Conservation (phyloP, 2,329 filamentous ascomycete genomes). For the Talaromyces pinophilus region DNA sequence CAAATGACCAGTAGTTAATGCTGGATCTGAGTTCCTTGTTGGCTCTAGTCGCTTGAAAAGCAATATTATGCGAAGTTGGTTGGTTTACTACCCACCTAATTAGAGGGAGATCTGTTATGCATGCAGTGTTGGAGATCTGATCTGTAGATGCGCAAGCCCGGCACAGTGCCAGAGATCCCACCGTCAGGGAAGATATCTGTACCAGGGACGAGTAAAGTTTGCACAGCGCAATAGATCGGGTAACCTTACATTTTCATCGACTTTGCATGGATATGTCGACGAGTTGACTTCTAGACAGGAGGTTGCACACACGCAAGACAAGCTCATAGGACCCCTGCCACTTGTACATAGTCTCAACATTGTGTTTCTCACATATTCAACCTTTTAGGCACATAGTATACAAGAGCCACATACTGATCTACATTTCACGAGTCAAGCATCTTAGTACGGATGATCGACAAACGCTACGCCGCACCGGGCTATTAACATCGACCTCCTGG, state of each 20-base stretch:
- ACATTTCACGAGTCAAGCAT: neutral
- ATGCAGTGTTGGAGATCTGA: constrained; percentile 9
- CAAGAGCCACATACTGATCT: neutral
- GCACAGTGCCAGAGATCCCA: neutral
- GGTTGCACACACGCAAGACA: neutral
- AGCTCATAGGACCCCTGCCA: neutral
- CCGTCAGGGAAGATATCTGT: neutral
- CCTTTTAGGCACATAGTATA: neutral
- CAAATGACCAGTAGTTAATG: constrained; percentile 6
- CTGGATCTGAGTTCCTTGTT: neutral
- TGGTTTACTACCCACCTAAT: neutral
- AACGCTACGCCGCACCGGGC: neutral
- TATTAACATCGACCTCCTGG: neutral
- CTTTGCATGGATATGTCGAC: neutral
- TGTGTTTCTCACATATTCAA: neutral
- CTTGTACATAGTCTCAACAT: neutral
- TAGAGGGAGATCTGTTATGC: neutral
- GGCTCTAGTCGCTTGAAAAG: neutral
- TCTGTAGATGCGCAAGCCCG: constrained; percentile 5
- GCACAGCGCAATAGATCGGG: neutral
- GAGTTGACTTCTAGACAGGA: neutral
- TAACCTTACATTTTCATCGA: constrained; percentile 6
- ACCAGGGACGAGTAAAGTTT: neutral
- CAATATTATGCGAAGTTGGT: neutral
- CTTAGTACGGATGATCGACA: neutral